phyloP scores from a whole-genome alignment of 2,329 filamentous ascomycete genomes.

The Celoporthe dispersa region DNA sequence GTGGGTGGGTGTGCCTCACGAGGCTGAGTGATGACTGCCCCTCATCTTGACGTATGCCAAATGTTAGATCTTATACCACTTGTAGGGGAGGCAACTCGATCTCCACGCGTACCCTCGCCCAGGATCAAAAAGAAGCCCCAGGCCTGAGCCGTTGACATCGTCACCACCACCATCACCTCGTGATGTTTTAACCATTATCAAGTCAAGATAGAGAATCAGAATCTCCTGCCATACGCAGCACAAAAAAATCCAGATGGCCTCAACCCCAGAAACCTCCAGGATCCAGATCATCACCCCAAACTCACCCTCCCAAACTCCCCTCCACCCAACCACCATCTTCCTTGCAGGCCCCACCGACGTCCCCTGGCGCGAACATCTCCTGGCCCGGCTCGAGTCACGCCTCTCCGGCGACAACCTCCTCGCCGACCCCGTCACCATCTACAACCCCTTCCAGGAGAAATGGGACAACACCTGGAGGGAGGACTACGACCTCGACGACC shows the following conservation, averaged over 20 bases:
- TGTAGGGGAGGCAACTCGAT: background rate
- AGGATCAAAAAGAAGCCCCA: too few species aligned
- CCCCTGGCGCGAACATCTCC: constrained; percentile 55
- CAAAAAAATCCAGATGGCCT: background rate
- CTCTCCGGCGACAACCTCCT: constrained; percentile 28
- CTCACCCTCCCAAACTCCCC: constrained; percentile 9
- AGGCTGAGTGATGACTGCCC: constrained; percentile 4
- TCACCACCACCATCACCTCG: background rate
- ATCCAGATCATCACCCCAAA: constrained; percentile 28
- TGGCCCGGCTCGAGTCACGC: constrained; percentile 42
- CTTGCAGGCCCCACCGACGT: constrained; percentile 60
- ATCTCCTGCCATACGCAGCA: background rate
- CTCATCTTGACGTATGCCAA: background rate
- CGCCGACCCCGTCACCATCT: constrained; percentile 51
- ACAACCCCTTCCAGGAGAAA: constrained; percentile 59
- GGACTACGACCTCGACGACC: constrained; percentile 47
- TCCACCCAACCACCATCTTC: constrained; percentile 48
- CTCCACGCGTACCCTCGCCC: background rate
- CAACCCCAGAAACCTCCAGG: background rate
- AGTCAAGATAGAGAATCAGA: background rate
- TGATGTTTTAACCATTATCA: background rate
- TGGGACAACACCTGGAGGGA: constrained; percentile 61
- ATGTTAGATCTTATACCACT: background rate
- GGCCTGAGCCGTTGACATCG: background rate
- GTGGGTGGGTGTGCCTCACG: constrained; percentile 2